Base-by-base conservation (phyloP, 108 stramenopile species). In the Nitzschia sp. region DNA sequence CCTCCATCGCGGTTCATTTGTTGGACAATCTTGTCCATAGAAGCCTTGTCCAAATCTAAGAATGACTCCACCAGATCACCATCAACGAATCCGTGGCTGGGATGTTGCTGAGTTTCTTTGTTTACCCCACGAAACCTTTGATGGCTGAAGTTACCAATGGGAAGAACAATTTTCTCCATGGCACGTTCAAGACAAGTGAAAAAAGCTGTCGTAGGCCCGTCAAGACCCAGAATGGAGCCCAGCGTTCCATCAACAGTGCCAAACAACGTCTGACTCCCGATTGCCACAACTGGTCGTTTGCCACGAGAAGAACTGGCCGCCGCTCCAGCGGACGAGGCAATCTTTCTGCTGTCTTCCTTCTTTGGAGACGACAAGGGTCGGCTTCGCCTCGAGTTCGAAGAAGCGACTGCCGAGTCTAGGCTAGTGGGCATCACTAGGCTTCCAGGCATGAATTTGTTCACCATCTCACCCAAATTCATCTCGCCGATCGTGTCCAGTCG, bases 391-490 rank as follows among this genome's bases (percentile, higher is more conserved):
- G 24, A 50, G n/a, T 43, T 39, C 7, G 52, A 43, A n/a, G 17
- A 17, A 21, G 60, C 51, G 1, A 67, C 40, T 39, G 71, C 43
- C 12, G 58, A 57, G 54, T 41, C 57, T 29, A 54, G 51, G 52
- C 54, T 78, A 39, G 70, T 81, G 38, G 93, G 92, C 93, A 96
- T 96, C 21, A 95, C 91, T 10, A 98, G 83, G 64, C 91, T 93
- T 8, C 97, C 99, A 41, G 55, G 69, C 69, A 85, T 88, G 57
- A 98, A 89, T 55, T 88, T 92, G 77, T 98, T 99, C 41, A 89
- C 81, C 84, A 94, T 97, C 60, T 99, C 97, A 10, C 97, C 99
- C 8, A 98, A 58, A 66, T 99, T 95, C 59, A 88, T 98, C 66
- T 95, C 91, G 38, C 97, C 97, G 29, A 90, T 71, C 0, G 91